Evolutionary conservation across 1,284 basidiomycete genomes (phyloP).

Genomic region (Bjerkandera adusta): DNA sequence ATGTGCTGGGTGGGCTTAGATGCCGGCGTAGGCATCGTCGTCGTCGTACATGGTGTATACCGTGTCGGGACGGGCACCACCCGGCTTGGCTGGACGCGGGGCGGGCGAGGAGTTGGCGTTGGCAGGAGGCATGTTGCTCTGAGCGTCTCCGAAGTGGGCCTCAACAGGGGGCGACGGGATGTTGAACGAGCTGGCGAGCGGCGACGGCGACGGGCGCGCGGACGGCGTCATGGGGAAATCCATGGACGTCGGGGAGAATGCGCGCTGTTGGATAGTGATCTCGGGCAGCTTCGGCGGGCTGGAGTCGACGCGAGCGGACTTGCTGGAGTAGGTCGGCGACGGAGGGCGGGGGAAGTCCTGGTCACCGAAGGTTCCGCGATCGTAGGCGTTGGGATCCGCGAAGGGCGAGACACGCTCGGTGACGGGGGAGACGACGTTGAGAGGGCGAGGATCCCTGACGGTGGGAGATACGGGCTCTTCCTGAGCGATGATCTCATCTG

Average conservation of each 20-base stretch:
- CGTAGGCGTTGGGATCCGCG: constrained; percentile 25
- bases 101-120: constrained; percentile 26
- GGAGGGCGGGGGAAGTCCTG: constrained; percentile 35
- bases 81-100: constrained; percentile 15
- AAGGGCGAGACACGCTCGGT: constrained; percentile 10
- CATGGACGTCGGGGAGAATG: constrained; percentile 36
- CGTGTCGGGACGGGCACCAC: constrained; percentile 36
- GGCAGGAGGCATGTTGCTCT: constrained; percentile 11
- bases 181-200: constrained; percentile 24
- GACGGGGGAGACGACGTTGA: constrained; percentile 14
- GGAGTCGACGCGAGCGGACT: constrained; percentile 46
- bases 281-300: constrained; percentile 54
- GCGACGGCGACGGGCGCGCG: constrained; percentile 24
- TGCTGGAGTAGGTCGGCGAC: constrained; percentile 33
- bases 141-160: constrained; percentile 21
- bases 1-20: no score
- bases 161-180: constrained; percentile 24
- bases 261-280: constrained; percentile 34
- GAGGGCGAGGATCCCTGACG: constrained; percentile 16
- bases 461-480: constrained; percentile 4
- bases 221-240: constrained; percentile 30
- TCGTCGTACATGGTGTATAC: constrained; percentile 56
- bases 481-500: constrained; percentile 26
- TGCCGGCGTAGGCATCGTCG: constrained; percentile 65
- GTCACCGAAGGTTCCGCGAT: constrained; percentile 20